Base-by-base conservation (phyloP, 495 filamentous ascomycete genomes). In the Hypoxylon lienhwacheense region DNA sequence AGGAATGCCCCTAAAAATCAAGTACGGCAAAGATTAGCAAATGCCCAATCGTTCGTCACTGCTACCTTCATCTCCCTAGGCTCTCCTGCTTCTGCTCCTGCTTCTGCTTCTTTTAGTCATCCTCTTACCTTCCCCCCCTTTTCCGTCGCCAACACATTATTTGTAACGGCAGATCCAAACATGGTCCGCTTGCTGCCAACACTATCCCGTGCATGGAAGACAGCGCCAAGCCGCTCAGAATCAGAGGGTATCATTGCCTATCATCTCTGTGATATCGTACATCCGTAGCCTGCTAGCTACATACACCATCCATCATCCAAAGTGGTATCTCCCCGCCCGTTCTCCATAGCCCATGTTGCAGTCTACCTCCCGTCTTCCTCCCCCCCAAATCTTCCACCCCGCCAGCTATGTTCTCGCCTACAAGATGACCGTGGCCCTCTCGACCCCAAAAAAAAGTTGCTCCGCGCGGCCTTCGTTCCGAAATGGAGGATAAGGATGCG, bases 221-320 rank as follows among this genome's bases (percentile, higher is more conserved):
- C 25, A 52, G 33, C 14, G 10, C 40, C 32, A 45, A 42, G n/a
- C 6, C 31, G 36, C 26, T 64, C 48, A 40, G 55, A 67, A 67
- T 45, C 55, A 61, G 64, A 60, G 65, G 62, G 65, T 67, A 67
- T 67, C 65, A 65, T 67, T 65, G 64, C 61, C 53, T 62, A 55
- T 67, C 61, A 57, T 62, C 48, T 52, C 47, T 61, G 57, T 48
- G 57, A 48, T 63, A 67, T 67, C 57, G 56, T 67, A 67, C 64
- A 67, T 36, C 36, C 40, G 53, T 51, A 59, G 47, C 59, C 14
- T 48, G 40, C 41, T 42, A 50, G 44, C 53, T 41, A 51, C 59
- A 22, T 41, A 51, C 59, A 22, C 52, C 59, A 43, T 58, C 53
- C 46, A 49, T 54, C 48, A 17, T 58, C 41, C 59, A 26, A 57